Conservation (phyloP, 768 basidiomycete species). For the Collybiopsis confluens region DNA sequence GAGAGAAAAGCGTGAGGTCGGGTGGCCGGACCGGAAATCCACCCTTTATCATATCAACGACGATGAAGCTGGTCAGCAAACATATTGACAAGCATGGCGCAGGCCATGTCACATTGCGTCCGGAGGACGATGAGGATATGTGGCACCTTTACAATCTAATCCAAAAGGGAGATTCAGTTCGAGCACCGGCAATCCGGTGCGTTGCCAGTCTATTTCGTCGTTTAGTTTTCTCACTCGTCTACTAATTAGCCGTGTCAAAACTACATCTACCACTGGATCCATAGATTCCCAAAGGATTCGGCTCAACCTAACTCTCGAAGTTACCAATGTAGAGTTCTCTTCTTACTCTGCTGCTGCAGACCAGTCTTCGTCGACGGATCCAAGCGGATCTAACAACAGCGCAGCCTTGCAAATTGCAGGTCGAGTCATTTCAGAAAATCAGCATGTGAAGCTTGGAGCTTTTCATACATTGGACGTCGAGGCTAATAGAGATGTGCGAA, state of each 20-base stretch:
- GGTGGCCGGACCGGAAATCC: background rate
- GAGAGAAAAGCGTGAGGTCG: background rate
- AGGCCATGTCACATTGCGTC: conserved; percentile 89
- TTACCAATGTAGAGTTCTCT: conserved; percentile 77
- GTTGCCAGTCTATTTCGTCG: too few relatives aligned
- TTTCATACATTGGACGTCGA: conserved; percentile 95
- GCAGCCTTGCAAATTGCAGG: conserved; percentile 82
- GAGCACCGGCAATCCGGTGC: conserved; percentile 81
- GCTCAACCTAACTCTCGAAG: conserved; percentile 78
- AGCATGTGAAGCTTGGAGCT: conserved; percentile 86
- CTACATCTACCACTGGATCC: conserved; percentile 87
- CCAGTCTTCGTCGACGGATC: conserved; percentile 21
- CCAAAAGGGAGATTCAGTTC: conserved; percentile 79
- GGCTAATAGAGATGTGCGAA: conserved; percentile 82
- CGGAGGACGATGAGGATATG: conserved; percentile 99
- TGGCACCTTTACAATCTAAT: conserved; percentile 99
- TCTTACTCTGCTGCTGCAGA: conserved; percentile 57
- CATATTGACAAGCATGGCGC: conserved; percentile 80
- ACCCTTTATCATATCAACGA: background rate
- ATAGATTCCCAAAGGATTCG: conserved; percentile 88
- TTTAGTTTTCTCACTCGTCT: too few relatives aligned
- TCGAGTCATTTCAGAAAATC: conserved; percentile 80
- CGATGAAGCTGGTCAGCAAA: conserved; percentile 84
- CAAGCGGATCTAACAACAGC: conserved; percentile 27
- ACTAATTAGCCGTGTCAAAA: conserved; percentile 85